Percentiles rank a stretch among this genome's conserved stretches.
phyloP scores from a whole-genome alignment of 78 protist species.

The Protostelium mycophagum region DNA sequence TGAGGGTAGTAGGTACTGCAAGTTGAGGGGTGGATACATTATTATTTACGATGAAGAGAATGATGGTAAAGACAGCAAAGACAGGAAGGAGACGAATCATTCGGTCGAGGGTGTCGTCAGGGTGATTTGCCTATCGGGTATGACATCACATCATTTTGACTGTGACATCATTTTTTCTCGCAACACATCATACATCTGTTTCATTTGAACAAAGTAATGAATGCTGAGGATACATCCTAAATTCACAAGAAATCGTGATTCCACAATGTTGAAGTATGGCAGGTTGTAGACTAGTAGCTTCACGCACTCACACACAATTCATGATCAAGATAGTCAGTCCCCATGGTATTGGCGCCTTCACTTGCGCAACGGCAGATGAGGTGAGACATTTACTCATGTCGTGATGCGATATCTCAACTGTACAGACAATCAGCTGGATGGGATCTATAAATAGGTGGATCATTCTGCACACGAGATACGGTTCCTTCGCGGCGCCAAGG shows the following conservation, averaged over 20 bases:
- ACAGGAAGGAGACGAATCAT: not conserved
- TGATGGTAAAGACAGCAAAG: not conserved
- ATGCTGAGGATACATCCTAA: too few species aligned
- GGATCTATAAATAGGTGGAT: not conserved
- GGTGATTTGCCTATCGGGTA: not conserved
- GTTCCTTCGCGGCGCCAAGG: slow-evolving; percentile 28
- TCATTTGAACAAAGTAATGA: too few species aligned
- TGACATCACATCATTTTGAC: too few species aligned
- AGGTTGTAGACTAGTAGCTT: not conserved
- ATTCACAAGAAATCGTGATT: too few species aligned
- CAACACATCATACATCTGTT: too few species aligned
- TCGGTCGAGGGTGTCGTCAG: not conserved
- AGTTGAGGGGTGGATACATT: not conserved
- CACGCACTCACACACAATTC: not conserved
- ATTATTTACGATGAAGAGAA: not conserved
- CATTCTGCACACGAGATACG: not conserved
- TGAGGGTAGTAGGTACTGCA: not conserved
- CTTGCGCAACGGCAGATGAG: not conserved
- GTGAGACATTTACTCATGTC: not conserved
- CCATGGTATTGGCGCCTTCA: not conserved
- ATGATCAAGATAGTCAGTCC: not conserved
- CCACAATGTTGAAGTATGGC: too few species aligned
- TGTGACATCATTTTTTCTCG: too few species aligned
- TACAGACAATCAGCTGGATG: not conserved
- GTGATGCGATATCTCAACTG: not conserved